A percentile compares a stretch with the other conserved stretches of the same genome.
Conservation (phyloP, 148 eudicot genomes). For the Nyssa sinensis region DNA sequence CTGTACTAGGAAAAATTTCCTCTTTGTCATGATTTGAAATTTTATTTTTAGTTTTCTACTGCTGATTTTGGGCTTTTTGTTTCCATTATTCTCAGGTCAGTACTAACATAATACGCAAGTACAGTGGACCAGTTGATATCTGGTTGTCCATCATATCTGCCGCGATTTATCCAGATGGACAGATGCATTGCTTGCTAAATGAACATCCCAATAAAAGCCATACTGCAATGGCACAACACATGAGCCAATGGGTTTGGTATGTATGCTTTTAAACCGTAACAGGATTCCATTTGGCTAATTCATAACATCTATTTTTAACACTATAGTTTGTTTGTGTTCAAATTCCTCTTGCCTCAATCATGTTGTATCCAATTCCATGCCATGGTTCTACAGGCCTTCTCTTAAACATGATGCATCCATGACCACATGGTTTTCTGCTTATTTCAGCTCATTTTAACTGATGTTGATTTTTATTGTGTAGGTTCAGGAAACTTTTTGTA, state of each 20-base stretch:
- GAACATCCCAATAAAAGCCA: slow-evolving; percentile 61
- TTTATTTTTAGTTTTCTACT: background rate
- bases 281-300: background rate
- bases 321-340: background rate
- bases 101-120: slow-evolving; percentile 73
- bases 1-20: background rate
- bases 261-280: slow-evolving; percentile 22
- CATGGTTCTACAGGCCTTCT: background rate
- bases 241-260: slow-evolving; percentile 97
- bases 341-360: background rate
- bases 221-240: slow-evolving; percentile 86
- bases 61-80: background rate
- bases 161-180: slow-evolving; percentile 11
- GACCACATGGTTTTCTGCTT: background rate
- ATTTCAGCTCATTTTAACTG: background rate
- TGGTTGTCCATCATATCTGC: slow-evolving; percentile 63
- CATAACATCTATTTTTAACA: background rate
- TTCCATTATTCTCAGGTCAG: slow-evolving; percentile 52
- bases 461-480: slow-evolving; percentile 27
- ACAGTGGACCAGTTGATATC: slow-evolving; percentile 82
- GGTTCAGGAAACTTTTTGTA: slow-evolving; percentile 84
- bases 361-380: background rate
- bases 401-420: too few species aligned
- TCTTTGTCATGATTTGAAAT: background rate
- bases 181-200: slow-evolving; percentile 54